Conservation (phyloP, 2,329 filamentous ascomycete genomes). For the Fusarium solani-melongenae region DNA sequence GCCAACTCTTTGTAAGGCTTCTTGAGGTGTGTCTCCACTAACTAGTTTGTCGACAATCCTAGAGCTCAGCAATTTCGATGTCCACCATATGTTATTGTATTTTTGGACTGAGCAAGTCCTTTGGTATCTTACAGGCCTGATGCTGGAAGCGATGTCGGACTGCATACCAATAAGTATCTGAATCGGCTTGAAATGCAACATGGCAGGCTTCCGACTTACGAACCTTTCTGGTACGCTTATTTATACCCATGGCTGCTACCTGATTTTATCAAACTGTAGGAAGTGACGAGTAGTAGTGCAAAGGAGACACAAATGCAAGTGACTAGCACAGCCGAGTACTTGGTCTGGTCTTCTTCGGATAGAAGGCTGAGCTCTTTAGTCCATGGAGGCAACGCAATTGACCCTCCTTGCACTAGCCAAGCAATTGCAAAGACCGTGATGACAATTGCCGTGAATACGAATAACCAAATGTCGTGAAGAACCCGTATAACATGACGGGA, state of each 20-base stretch:
- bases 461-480: constrained; percentile 5
- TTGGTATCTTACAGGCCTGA: background rate
- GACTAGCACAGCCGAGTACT: constrained; percentile 12
- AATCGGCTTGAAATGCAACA: background rate
- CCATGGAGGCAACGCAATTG: constrained; percentile 19
- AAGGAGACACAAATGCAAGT: constrained; percentile 9
- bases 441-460: constrained; percentile 7
- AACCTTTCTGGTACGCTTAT: background rate
- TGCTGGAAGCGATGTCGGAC: background rate
- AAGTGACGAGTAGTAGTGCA: background rate
- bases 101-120: background rate
- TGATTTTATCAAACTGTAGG: background rate
- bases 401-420: constrained; percentile 4
- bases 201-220: background rate
- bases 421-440: constrained; percentile 8
- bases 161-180: background rate
- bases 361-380: constrained; percentile 28
- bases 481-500: background rate
- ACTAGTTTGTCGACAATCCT: background rate
- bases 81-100: background rate
- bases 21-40: background rate
- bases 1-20: background rate
- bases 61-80: background rate
- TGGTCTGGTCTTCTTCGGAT: constrained; percentile 5
- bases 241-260: background rate